Evolutionary conservation across 1,284 basidiomycete species (phyloP).

Genomic region (Pseudozyma sp.): DNA sequence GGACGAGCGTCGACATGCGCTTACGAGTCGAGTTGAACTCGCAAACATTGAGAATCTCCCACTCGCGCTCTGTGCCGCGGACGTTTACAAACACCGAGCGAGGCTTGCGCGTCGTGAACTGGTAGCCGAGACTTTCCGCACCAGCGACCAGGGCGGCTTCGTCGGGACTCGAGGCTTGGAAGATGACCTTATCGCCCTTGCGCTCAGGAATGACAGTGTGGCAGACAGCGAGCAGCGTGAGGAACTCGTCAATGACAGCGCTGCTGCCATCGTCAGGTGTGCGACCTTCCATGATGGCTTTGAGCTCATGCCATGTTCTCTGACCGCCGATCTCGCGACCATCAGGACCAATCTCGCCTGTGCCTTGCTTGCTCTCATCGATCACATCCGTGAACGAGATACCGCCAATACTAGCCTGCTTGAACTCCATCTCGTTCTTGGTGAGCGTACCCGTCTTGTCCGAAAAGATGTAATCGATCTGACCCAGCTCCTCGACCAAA

Average conservation of each 20-base stretch:
- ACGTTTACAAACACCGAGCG: constrained; percentile 91
- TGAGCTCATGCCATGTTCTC: constrained; percentile 82
- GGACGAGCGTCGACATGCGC: constrained; percentile 94
- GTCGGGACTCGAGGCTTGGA: constrained; percentile 97
- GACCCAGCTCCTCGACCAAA: constrained; percentile 96
- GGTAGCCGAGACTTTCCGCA: constrained; percentile 90
- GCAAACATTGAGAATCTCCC: constrained; percentile 93
- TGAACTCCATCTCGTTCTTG: constrained; percentile 97
- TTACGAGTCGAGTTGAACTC: constrained; percentile 99
- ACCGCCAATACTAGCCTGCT: constrained; percentile 88
- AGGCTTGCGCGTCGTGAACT: constrained; percentile 94
- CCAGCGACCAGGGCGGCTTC: constrained; percentile 96
- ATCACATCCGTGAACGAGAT: constrained; percentile 88
- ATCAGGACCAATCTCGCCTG: constrained; percentile 69
- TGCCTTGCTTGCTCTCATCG: constrained; percentile 80
- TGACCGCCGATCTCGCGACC: constrained; percentile 73
- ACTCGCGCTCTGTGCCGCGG: constrained; percentile 80
- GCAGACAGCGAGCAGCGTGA: constrained; percentile 91
- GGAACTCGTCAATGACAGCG: constrained; percentile 81
- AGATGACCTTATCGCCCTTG: constrained; percentile 76
- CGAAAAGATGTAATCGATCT: constrained; percentile 98
- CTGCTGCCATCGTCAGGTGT: constrained; percentile 71
- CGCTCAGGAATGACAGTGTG: constrained; percentile 98
- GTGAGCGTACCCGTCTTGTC: constrained; percentile 99
- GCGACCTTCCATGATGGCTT: constrained; percentile 71